phyloP scores from a whole-genome alignment of 805 yeast genomes.

The Danielozyma ontarioensis region DNA sequence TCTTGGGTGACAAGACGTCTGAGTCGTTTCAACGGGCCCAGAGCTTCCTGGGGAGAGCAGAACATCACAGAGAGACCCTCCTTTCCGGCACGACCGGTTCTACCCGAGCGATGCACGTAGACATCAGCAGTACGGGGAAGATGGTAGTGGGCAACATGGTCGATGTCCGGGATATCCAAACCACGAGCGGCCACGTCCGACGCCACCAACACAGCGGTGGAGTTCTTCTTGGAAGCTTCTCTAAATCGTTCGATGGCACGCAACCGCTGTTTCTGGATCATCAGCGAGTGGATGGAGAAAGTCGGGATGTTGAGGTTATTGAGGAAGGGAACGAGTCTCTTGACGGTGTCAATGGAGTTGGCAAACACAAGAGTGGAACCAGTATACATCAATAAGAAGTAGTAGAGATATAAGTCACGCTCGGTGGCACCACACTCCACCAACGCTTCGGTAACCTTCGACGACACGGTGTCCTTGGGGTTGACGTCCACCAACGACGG shows the following conservation, averaged over 20 bases:
- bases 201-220: slow-evolving; percentile 71
- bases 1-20: slow-evolving; percentile 46
- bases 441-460: slow-evolving; percentile 73
- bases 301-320: slow-evolving; percentile 63
- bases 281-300: slow-evolving; percentile 83
- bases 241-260: slow-evolving; percentile 79
- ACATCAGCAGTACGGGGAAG: slow-evolving; percentile 92
- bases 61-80: slow-evolving; percentile 95
- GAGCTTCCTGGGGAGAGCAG: slow-evolving; percentile 89
- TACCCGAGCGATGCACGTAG: slow-evolving; percentile 92
- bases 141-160: slow-evolving; percentile 95
- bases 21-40: slow-evolving; percentile 79
- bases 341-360: slow-evolving; percentile 92
- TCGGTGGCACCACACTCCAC: slow-evolving; percentile 89
- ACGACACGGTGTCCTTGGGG: slow-evolving; percentile 76
- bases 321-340: slow-evolving; percentile 73
- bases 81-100: slow-evolving; percentile 95
- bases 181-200: slow-evolving; percentile 99
- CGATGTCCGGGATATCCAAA: slow-evolving; percentile 81
- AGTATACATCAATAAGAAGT: slow-evolving; percentile 78
- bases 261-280: slow-evolving; percentile 91
- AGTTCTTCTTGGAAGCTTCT: slow-evolving; percentile 41
- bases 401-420: slow-evolving; percentile 85
- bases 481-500: slow-evolving; percentile 81
- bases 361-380: slow-evolving; percentile 90